Percentiles rank a stretch among this genome's conserved stretches.
phyloP scores from a whole-genome alignment of 768 basidiomycete species.

The Hericium coralloides region DNA sequence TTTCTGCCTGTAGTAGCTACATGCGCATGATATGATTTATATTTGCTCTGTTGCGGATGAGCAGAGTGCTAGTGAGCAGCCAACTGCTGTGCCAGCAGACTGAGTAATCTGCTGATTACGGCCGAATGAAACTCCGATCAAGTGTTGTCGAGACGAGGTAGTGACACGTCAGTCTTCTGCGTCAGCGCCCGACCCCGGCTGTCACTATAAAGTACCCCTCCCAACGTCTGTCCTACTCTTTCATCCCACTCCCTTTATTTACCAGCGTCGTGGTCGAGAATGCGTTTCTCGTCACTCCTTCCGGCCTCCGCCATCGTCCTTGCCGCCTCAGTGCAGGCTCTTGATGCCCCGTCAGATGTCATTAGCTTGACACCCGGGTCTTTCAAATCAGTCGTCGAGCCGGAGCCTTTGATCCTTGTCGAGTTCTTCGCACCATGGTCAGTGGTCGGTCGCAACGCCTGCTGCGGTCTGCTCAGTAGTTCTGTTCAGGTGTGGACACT shows the following conservation, averaged over 20 bases:
- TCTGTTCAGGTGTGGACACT: constrained; percentile 77
- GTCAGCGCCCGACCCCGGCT: constrained; percentile 20
- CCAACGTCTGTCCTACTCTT: constrained; percentile 6
- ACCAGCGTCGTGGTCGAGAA: constrained; percentile 28
- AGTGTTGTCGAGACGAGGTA: background rate
- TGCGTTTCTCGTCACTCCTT: constrained; percentile 53
- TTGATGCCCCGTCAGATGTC: constrained; percentile 68
- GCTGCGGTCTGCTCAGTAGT: background rate
- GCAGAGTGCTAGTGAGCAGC: no score
- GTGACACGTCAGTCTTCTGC: background rate
- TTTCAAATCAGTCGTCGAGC: constrained; percentile 58
- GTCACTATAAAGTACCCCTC: background rate
- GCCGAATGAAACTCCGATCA: background rate
- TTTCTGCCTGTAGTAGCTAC: background rate
- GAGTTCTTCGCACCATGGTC: constrained; percentile 95
- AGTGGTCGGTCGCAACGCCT: constrained; percentile 37
- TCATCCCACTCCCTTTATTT: constrained; percentile 10
- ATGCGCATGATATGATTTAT: background rate
- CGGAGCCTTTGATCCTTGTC: constrained; percentile 73
- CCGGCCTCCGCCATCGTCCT: constrained; percentile 44
- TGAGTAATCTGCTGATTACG: background rate
- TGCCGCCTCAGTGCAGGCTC: constrained; percentile 43
- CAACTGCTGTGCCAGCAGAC: background rate
- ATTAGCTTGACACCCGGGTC: constrained; percentile 58
- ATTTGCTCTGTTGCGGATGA: no score